These are phyloP conservation scores for Leccinum barrowsii DNA, from an alignment of 768 basidiomycete genomes.

Conservation along the genomic window DNA sequence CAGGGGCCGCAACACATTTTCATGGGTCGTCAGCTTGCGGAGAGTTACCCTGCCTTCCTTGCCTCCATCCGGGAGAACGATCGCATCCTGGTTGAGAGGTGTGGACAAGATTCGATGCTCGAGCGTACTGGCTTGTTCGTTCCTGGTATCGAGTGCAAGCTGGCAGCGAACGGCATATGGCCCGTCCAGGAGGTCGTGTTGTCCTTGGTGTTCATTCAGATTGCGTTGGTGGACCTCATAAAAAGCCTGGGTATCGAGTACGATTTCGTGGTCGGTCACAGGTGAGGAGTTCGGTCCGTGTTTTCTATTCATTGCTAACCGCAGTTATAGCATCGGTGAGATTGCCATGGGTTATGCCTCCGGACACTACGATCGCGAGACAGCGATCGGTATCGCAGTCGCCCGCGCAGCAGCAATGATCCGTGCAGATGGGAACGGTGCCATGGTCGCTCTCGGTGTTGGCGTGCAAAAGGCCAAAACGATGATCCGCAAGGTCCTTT, in stretches of 20 bases:
- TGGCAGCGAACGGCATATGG: conserved; percentile 28
- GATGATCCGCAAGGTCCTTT: conserved; percentile 34
- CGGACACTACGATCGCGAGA: conserved; percentile 34
- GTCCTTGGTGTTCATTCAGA: conserved; percentile 32
- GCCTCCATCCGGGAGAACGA: conserved; percentile 30
- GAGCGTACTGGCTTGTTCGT: conserved; percentile 33
- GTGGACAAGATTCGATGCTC: conserved; percentile 30
- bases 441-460: conserved; percentile 35
- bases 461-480: conserved; percentile 29
- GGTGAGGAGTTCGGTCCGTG: conserved; percentile 12
- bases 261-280: conserved; percentile 34
- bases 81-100: conserved; percentile 28
- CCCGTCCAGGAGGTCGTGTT: conserved; percentile 33
- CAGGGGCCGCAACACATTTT: conserved; percentile 35
- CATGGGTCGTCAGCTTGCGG: conserved; percentile 36
- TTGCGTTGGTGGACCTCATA: conserved; percentile 34
- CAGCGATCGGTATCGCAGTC: conserved; percentile 32
- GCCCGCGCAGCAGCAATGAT: conserved; percentile 37
- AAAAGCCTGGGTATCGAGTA: conserved; percentile 30
- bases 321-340: conserved; percentile 27
- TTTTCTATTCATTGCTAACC: conserved; percentile 6
- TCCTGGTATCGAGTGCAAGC: conserved; percentile 22
- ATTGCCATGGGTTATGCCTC: conserved; percentile 38
- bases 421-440: conserved; percentile 33
- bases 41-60: conserved; percentile 31